A percentile compares a stretch with the other conserved stretches of the same genome.
phyloP scores from a whole-genome alignment of 2,329 filamentous ascomycete species.

The Kalaharituber pfeilii region DNA sequence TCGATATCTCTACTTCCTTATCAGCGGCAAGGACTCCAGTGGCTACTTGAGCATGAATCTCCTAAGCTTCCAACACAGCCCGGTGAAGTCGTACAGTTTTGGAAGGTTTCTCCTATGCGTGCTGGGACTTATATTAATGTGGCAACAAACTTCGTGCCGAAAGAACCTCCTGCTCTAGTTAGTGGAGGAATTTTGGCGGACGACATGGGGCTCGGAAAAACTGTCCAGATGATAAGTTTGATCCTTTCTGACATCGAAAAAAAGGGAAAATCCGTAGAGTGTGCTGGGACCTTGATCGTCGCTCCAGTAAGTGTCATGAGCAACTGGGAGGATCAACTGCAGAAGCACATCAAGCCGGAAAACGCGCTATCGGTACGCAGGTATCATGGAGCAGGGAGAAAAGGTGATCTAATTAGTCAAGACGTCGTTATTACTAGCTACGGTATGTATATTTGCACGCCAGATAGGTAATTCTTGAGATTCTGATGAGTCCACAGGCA shows the following conservation, averaged over 20 bases:
- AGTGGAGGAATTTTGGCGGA: slow-evolving; percentile 76
- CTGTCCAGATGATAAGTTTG: slow-evolving; percentile 66
- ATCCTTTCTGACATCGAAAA: slow-evolving; percentile 40
- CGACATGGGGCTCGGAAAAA: slow-evolving; percentile 87
- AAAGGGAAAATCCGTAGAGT: not conserved
- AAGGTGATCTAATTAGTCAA: slow-evolving; percentile 46
- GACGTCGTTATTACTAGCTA: slow-evolving; percentile 76
- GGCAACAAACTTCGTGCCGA: slow-evolving; percentile 51
- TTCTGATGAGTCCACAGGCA: slow-evolving; percentile 20
- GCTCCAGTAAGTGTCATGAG: slow-evolving; percentile 75
- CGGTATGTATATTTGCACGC: slow-evolving; percentile 43
- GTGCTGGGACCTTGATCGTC: slow-evolving; percentile 44
- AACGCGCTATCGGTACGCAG: slow-evolving; percentile 48
- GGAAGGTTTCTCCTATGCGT: slow-evolving; percentile 39
- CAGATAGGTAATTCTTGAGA: too few relatives aligned
- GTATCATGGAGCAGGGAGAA: slow-evolving; percentile 49
- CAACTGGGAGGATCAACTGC: slow-evolving; percentile 72
- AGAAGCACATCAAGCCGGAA: slow-evolving; percentile 50
- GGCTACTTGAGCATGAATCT: slow-evolving; percentile 62
- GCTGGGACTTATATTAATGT: slow-evolving; percentile 42
- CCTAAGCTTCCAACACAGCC: slow-evolving; percentile 45
- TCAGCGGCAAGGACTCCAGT: slow-evolving; percentile 62
- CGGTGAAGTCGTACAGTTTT: slow-evolving; percentile 54
- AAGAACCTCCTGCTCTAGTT: slow-evolving; percentile 42
- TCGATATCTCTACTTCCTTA: slow-evolving; percentile 57